Percentiles rank a stretch among this genome's conserved stretches.
Conservation (phyloP, 176 grass and related monocot genomes). For the Phragmites australis region DNA sequence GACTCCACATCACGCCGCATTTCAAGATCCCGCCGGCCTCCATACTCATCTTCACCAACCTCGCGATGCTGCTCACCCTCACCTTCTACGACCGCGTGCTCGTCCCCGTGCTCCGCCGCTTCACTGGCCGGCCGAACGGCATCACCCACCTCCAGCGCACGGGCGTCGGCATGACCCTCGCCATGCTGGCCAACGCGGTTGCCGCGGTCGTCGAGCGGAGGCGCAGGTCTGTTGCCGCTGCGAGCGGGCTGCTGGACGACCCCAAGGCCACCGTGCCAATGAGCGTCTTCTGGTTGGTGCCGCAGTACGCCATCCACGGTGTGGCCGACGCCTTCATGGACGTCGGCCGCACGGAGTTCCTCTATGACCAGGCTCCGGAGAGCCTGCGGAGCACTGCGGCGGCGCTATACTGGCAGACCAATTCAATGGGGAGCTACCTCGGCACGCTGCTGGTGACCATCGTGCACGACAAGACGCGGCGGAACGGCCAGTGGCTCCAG, state of each 20-base stretch:
- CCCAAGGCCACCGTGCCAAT: slow-evolving; percentile 35
- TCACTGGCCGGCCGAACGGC: slow-evolving; percentile 47
- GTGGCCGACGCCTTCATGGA: slow-evolving; percentile 65
- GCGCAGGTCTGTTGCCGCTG: slow-evolving; percentile 50
- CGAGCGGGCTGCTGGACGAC: slow-evolving; percentile 36
- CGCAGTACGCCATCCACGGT: slow-evolving; percentile 65
- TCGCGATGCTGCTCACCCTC: slow-evolving; percentile 52
- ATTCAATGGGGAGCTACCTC: slow-evolving; percentile 56
- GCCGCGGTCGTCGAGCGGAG: slow-evolving; percentile 62
- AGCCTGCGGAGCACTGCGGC: slow-evolving; percentile 69
- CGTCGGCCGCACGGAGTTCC: slow-evolving; percentile 71
- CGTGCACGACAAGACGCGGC: slow-evolving; percentile 55
- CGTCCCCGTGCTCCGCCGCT: slow-evolving; percentile 37
- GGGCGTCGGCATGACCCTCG: slow-evolving; percentile 60
- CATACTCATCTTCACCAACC: slow-evolving; percentile 54
- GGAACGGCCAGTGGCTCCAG: slow-evolving; percentile 59
- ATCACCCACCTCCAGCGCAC: slow-evolving; percentile 77
- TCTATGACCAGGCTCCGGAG: slow-evolving; percentile 75
- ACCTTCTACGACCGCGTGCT: slow-evolving; percentile 63
- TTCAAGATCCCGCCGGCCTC: slow-evolving; percentile 46
- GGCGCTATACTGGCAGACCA: slow-evolving; percentile 68
- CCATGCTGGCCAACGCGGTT: slow-evolving; percentile 43
- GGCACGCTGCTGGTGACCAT: slow-evolving; percentile 67
- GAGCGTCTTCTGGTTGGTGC: slow-evolving; percentile 73
- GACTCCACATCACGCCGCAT: background rate